Base-by-base conservation (phyloP, 179 eudicot species). In the Camellia oleifera region DNA sequence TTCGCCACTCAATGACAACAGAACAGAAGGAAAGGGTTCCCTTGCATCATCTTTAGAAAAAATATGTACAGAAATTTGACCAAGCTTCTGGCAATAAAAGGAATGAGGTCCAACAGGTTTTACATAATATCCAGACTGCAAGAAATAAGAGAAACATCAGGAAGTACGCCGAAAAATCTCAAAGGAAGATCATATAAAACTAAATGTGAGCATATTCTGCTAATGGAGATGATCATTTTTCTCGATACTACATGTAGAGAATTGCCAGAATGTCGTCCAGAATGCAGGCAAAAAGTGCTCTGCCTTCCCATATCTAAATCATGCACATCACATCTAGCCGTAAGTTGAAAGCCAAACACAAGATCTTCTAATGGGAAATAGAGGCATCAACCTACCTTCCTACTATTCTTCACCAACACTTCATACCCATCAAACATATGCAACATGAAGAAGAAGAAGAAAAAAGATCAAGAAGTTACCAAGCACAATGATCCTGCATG, bases 21-120 rank as follows among this genome's bases (percentile, higher is more conserved):
- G 84, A 78, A 85, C 97, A 12, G 99, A 89, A 81, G 99, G 99
- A 80, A 96, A 91, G 84, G 90, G 94, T 84, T 94, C 98, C 4
- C 86, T 81, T 64, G 82, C 77, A 79, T 90, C 92, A 83, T 96
- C 97, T 83, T 81, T 82, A 79, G 94, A 90, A 81, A 84, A 83
- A 76, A 94, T 80, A 53, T 63, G 91, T 3, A 94, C 94, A 75
- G 90, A 94, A 76, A 96, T 91, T 86, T 92, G 97, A 75, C 98
- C 91, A 50, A 94, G 97, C 92, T 94, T 96, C 89, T 96, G 98
- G 77, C 99, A 94, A 45, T 97, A 91, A 81, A 96, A 96, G 76
- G 97, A 88, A 87, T 87, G 69, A 66, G 90, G 86, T 82, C 98
- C 98, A 83, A 83, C 81, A 82, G 85, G 79, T 84, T 94, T 96